These are phyloP conservation scores for Globisporangium rhizosaccharum DNA, from an alignment of 352 stramenopile species.

Conservation along the genomic window DNA sequence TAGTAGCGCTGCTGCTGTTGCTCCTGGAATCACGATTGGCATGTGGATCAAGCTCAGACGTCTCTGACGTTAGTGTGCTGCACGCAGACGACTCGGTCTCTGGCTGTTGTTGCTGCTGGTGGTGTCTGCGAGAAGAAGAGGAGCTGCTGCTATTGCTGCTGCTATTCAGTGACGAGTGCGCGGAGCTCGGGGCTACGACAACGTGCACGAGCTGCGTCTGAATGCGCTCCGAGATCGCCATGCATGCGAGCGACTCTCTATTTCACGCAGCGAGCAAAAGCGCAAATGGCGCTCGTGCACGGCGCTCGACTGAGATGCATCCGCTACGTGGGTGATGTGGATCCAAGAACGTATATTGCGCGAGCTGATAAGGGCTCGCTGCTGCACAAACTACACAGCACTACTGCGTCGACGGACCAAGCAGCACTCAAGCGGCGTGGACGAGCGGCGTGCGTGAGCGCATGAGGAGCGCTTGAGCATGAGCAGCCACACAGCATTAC, in stretches of 20 bases:
- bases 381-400: not conserved
- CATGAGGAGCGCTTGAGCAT: too few species aligned
- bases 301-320: not conserved
- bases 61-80: not conserved
- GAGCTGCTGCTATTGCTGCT: not conserved
- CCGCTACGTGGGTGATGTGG: not conserved
- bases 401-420: not conserved
- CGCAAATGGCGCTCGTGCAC: not conserved
- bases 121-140: slow-evolving; percentile 1
- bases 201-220: slow-evolving; percentile 12
- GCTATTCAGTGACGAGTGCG: not conserved
- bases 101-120: not conserved
- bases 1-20: not conserved
- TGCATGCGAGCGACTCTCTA: not conserved
- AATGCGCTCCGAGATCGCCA: slow-evolving; percentile 24
- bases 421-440: too few species aligned
- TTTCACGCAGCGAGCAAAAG: not conserved
- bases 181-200: not conserved
- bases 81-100: not conserved
- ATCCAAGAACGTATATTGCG: not conserved
- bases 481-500: too few species aligned
- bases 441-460: too few species aligned
- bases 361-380: not conserved
- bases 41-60: too few species aligned
- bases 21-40: not conserved